phyloP scores from a whole-genome alignment of 2,329 filamentous ascomycete species.

The Rhynchosporium agropyri region DNA sequence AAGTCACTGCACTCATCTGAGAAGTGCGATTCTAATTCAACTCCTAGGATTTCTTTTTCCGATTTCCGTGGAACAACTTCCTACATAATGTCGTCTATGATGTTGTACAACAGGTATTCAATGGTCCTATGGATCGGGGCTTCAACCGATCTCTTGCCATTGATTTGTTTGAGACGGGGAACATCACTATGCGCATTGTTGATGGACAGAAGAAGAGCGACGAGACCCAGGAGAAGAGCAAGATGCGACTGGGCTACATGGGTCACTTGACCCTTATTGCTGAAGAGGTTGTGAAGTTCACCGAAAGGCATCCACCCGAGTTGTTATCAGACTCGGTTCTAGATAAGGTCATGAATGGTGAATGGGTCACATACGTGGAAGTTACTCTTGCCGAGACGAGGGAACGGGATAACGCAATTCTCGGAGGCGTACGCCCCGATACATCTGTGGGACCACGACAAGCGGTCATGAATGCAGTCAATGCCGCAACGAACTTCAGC shows the following conservation, averaged over 20 bases:
- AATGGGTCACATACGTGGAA: conserved; percentile 95
- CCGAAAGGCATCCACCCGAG: conserved; percentile 88
- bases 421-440: conserved; percentile 91
- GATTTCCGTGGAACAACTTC: conserved; percentile 99
- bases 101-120: conserved; percentile 98
- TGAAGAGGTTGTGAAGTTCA: conserved; percentile 98
- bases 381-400: conserved; percentile 89
- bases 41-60: conserved; percentile 89
- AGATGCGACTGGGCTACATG: conserved; percentile 97
- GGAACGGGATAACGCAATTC: conserved; percentile 96
- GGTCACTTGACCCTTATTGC: conserved; percentile 95
- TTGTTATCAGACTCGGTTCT: conserved; percentile 80
- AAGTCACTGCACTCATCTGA: conserved; percentile 45
- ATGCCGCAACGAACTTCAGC: conserved; percentile 58
- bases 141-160: conserved; percentile 89
- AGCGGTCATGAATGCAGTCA: conserved; percentile 59
- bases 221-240: conserved; percentile 77
- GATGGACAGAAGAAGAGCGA: conserved; percentile 87
- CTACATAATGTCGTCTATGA: conserved; percentile 99
- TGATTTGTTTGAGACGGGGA: conserved; percentile 87
- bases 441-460: conserved; percentile 81
- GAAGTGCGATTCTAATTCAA: conserved; percentile 25
- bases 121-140: conserved; percentile 94
- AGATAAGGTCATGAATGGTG: conserved; percentile 83
- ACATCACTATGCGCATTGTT: conserved; percentile 89